Conservation (phyloP, 495 filamentous ascomycete species). For the Daldinia loculata region DNA sequence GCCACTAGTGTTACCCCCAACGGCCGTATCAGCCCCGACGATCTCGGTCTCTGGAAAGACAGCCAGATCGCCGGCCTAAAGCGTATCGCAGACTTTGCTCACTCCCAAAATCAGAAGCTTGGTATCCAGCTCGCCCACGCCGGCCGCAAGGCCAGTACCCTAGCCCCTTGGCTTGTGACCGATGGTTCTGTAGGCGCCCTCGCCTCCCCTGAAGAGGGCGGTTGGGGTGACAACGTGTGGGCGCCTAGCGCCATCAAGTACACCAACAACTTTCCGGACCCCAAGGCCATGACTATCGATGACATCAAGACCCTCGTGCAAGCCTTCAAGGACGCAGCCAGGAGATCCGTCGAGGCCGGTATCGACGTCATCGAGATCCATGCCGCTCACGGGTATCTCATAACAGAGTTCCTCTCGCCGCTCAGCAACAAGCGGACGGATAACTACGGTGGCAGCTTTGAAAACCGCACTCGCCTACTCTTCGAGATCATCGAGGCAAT, state of each 20-base stretch:
- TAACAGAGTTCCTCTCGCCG: constrained; percentile 70
- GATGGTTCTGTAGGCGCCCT: constrained; percentile 43
- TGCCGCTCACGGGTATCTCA: constrained; percentile 70
- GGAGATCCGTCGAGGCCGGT: constrained; percentile 69
- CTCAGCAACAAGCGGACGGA: constrained; percentile 67
- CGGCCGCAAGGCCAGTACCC: constrained; percentile 73
- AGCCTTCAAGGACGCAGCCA: constrained; percentile 68
- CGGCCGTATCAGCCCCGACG: constrained; percentile 76
- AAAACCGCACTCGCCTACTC: constrained; percentile 57
- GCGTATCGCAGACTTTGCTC: constrained; percentile 67
- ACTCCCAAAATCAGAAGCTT: constrained; percentile 71
- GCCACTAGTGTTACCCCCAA: constrained; percentile 72
- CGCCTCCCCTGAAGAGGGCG: constrained; percentile 60
- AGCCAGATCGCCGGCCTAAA: constrained; percentile 71
- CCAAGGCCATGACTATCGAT: constrained; percentile 64
- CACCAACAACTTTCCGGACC: constrained; percentile 56
- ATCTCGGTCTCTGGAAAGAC: constrained; percentile 74
- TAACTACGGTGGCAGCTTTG: constrained; percentile 65
- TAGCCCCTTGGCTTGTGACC: constrained; percentile 66
- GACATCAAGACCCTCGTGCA: constrained; percentile 71
- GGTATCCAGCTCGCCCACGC: constrained; percentile 80
- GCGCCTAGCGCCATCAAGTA: constrained; percentile 57
- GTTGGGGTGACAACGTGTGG: constrained; percentile 74
- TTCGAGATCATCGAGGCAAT: constrained; percentile 33
- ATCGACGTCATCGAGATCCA: constrained; percentile 75